A percentile compares a stretch with the other conserved stretches of the same genome.
Conservation (phyloP, 2,329 filamentous ascomycete genomes). For the Trichoderma atrobrunneum region DNA sequence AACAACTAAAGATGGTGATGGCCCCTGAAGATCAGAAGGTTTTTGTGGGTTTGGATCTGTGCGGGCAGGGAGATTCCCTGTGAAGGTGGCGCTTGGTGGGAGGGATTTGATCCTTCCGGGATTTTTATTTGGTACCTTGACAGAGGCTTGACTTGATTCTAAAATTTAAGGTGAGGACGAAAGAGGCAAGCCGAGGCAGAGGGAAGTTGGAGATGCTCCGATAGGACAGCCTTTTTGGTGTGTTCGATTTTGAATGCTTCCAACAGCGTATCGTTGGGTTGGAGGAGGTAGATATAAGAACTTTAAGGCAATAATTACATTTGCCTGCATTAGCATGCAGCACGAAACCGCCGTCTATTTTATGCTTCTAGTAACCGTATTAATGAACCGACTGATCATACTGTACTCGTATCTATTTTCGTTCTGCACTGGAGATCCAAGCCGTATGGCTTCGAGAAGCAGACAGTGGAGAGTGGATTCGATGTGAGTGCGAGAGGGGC, state of each 20-base stretch:
- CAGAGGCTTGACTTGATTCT: neutral
- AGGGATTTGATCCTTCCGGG: neutral
- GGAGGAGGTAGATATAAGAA: neutral
- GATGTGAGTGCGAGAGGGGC: neutral
- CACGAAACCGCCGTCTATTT: neutral
- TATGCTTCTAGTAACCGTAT: neutral
- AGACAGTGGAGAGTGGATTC: conserved; percentile 11
- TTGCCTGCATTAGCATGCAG: neutral
- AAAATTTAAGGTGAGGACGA: conserved; percentile 5
- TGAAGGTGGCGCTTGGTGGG: neutral
- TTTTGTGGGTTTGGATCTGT: conserved; percentile 1
- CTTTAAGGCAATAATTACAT: neutral
- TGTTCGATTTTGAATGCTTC: neutral
- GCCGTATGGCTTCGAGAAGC: conserved; percentile 12
- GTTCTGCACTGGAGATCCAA: neutral
- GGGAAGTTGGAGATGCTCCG: neutral
- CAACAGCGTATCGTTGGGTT: neutral
- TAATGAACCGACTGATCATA: neutral
- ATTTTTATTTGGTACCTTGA: neutral
- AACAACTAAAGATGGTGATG: neutral
- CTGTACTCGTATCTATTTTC: neutral
- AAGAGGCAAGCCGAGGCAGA: neutral
- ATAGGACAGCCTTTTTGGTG: neutral
- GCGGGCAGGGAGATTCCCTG: neutral
- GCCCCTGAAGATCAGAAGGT: conserved; percentile 24